These are phyloP conservation scores for Calamus simplicifolius DNA, from an alignment of 176 grass and related monocot genomes.

Conservation along the genomic window DNA sequence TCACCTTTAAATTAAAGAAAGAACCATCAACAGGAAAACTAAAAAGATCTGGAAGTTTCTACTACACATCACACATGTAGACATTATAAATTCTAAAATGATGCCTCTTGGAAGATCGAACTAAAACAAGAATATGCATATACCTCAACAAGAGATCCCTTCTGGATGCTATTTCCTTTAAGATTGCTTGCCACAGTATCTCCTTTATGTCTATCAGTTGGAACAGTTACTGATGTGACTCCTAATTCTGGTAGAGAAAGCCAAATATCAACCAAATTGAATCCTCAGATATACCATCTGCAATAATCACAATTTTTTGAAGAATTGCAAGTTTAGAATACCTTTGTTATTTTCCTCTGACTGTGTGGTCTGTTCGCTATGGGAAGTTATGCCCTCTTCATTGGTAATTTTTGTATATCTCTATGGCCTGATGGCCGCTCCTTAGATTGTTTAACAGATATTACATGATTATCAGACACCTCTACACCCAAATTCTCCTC, in stretches of 20 bases:
- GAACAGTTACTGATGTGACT: slow-evolving; percentile 20
- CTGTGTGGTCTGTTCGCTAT: slow-evolving; percentile 11
- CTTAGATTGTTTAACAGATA: slow-evolving; percentile 26
- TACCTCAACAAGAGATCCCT: slow-evolving; percentile 79
- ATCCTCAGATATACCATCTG: no score
- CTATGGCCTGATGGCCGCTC: slow-evolving; percentile 29
- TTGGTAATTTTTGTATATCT: slow-evolving; percentile 9
- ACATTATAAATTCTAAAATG: no score
- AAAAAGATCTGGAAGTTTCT: no score
- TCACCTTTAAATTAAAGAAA: no score
- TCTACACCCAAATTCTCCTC: slow-evolving; percentile 18
- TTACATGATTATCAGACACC: slow-evolving; percentile 23
- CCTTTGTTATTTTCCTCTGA: slow-evolving; percentile 8
- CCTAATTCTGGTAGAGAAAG: slow-evolving; percentile 1
- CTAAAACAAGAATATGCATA: background rate
- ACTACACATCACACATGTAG: no score
- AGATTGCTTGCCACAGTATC: slow-evolving; percentile 24
- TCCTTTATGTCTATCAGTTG: slow-evolving; percentile 29
- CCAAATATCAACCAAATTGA: no score
- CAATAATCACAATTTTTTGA: background rate
- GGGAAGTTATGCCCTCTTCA: slow-evolving; percentile 25
- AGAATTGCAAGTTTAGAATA: background rate
- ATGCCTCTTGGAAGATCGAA: no score
- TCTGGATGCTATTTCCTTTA: slow-evolving; percentile 59
- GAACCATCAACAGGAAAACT: no score